Base-by-base conservation (phyloP, 2,329 filamentous ascomycete genomes). In the Epichloe gansuensis region DNA sequence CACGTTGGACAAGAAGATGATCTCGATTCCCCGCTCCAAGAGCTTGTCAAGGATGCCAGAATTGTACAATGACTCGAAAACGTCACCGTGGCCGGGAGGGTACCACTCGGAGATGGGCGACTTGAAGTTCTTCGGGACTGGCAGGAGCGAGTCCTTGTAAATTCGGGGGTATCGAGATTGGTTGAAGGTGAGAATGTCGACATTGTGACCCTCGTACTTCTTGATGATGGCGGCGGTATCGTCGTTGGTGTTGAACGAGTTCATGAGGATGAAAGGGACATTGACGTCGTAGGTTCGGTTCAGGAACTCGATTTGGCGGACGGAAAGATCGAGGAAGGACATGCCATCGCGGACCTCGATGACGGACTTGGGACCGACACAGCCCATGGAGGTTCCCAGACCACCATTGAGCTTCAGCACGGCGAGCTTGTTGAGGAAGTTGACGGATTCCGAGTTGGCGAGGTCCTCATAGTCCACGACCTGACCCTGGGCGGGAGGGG, bases 151-250 rank as follows among this genome's bases (percentile, higher is more conserved):
- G 76, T 98, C 93, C 81, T 96, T 97, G 74, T 90, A 83, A 68
- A 98, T 88, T 79, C 93, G 87, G 61, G 93, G 93, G 78, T 97
- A 98, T 64, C 90, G 82, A 58, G 93, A 98, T 76, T 98, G 93
- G 80, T 98, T 98, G 84, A 98, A 98, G 69, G 93, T 97, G 69
- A 97, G 79, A 70, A 98, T 97, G 68, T 98, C 93, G 66, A 98
- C 94, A 70, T 96, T 96, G 82, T 98, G 93, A 58, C 93, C 93
- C 77, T 98, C 91, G 75, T 97, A 98, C 79, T 98, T 98, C 84
- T 98, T 98, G 78, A 98, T 98, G 74, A 98, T 98, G 73, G 89
- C 89, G 57, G 90, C 89, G 49, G 93, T 98, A 68, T 98, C 93
- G 64, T 91, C 82, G 70, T 98, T 90, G 68, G 93, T 98, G 82